Percentiles rank a stretch among this genome's conserved stretches.
These are phyloP conservation scores for Erysimum cheiranthoides DNA, from an alignment of 345 rosid genomes.

Conservation along the genomic window DNA sequence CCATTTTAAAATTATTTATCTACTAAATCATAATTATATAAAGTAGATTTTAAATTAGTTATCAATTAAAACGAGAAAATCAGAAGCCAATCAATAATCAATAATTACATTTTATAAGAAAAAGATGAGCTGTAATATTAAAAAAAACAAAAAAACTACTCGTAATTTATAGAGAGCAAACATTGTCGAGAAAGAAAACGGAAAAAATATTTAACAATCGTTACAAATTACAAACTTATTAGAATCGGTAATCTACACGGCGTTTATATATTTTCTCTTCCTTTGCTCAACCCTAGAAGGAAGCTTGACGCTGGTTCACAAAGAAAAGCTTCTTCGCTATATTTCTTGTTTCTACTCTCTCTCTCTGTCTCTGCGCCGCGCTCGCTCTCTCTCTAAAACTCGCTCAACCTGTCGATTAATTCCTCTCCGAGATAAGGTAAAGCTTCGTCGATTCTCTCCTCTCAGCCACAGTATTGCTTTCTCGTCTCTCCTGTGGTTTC, in stretches of 20 bases:
- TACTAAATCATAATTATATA: too few species aligned
- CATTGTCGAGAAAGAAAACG: not conserved
- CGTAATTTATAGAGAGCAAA: too few species aligned
- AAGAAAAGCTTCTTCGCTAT: conserved; percentile 8
- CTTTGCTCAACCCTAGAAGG: conserved; percentile 26
- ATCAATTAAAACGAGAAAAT: too few species aligned
- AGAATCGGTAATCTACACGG: not conserved
- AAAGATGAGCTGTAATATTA: too few species aligned
- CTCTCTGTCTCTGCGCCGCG: conserved; percentile 28
- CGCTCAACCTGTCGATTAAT: not conserved
- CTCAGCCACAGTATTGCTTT: not conserved
- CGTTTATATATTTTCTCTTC: too few species aligned
- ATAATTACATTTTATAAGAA: too few species aligned
- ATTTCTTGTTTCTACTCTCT: not conserved
- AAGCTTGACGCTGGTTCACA: conserved; percentile 30
- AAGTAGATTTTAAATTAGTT: too few species aligned
- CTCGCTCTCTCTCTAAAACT: conserved; percentile 3
- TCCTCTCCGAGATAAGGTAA: conserved; percentile 9
- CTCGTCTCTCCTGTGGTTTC: conserved; percentile 8
- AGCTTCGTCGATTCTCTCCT: conserved; percentile 26
- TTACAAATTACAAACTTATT: not conserved
- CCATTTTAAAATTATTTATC: too few species aligned
- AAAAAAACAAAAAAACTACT: too few species aligned
- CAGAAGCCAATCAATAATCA: too few species aligned
- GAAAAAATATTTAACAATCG: not conserved